These are phyloP conservation scores for Diaporthe ilicicola DNA, from an alignment of 2,329 filamentous ascomycete genomes.

Conservation along the genomic window DNA sequence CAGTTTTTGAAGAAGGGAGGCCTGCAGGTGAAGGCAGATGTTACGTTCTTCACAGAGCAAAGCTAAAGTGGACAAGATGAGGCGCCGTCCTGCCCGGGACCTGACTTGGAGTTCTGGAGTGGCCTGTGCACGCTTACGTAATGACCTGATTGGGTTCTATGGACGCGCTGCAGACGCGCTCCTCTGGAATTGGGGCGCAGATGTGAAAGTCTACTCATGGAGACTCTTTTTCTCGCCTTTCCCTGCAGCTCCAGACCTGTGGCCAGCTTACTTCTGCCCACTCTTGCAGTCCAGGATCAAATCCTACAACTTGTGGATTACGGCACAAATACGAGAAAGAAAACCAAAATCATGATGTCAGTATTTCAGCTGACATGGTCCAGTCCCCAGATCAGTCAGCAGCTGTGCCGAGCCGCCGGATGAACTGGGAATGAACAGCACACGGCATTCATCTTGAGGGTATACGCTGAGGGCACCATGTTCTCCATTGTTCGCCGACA, in stretches of 20 bases:
- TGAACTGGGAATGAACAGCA: slow-evolving; percentile 70
- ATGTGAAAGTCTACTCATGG: slow-evolving; percentile 10
- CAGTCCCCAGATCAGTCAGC: slow-evolving; percentile 85
- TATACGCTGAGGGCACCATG: slow-evolving; percentile 70
- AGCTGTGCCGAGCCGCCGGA: slow-evolving; percentile 69
- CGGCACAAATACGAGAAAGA: slow-evolving; percentile 57
- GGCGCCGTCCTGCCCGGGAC: no score
- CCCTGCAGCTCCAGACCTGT: slow-evolving; percentile 78
- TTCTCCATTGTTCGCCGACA: slow-evolving; percentile 89
- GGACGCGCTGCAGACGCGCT: background rate
- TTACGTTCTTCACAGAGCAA: background rate
- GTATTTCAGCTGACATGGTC: slow-evolving; percentile 96
- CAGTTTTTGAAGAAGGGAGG: background rate
- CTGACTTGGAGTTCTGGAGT: background rate
- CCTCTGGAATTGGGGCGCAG: background rate
- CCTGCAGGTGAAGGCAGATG: background rate
- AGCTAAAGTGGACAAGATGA: background rate
- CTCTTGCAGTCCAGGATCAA: slow-evolving; percentile 72
- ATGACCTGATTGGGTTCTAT: background rate
- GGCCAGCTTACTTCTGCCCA: slow-evolving; percentile 78
- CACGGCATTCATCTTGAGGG: slow-evolving; percentile 47
- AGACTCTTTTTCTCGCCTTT: slow-evolving; percentile 43
- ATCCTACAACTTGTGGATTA: slow-evolving; percentile 86
- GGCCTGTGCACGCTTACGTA: slow-evolving; percentile 19
- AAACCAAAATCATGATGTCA: slow-evolving; percentile 85